phyloP scores from a whole-genome alignment of 2,329 filamentous ascomycete genomes.

The Pseudogymnoascus sp. region DNA sequence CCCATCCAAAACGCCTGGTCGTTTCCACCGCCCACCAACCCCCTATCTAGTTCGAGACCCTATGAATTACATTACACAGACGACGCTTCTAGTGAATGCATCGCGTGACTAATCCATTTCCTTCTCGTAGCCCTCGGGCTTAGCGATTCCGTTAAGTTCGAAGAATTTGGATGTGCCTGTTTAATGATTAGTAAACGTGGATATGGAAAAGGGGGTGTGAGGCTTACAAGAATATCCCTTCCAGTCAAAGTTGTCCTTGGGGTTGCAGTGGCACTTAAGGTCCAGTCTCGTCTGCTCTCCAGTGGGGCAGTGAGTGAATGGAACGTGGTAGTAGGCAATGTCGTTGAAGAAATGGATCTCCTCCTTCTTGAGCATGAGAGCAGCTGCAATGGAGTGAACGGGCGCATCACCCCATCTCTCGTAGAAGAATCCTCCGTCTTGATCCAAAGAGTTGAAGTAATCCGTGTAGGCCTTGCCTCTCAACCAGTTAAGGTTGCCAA shows the following conservation, averaged over 20 bases:
- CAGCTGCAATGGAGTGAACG: conserved; percentile 93
- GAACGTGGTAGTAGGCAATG: conserved; percentile 95
- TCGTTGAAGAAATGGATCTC: conserved; percentile 99
- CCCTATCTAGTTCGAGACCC: neutral
- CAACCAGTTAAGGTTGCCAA: conserved; percentile 90
- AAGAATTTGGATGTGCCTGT: conserved; percentile 79
- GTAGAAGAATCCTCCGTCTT: conserved; percentile 95
- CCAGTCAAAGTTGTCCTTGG: conserved; percentile 98
- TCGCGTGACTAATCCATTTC: conserved; percentile 44
- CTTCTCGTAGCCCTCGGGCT: conserved; percentile 78
- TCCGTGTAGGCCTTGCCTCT: conserved; percentile 82
- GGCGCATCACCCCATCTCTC: conserved; percentile 97
- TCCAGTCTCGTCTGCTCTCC: conserved; percentile 76
- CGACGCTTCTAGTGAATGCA: neutral
- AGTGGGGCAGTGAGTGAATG: conserved; percentile 95
- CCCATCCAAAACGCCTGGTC: conserved; percentile 3
- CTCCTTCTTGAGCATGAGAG: conserved; percentile 79
- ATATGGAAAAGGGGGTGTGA: neutral
- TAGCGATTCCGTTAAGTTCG: conserved; percentile 70
- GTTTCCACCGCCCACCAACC: neutral
- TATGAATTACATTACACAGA: neutral
- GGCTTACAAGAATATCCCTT: conserved; percentile 91
- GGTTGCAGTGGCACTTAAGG: conserved; percentile 89
- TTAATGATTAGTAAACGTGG: conserved; percentile 8
- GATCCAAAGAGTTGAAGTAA: conserved; percentile 82